Conservation (phyloP, 2,329 filamentous ascomycete species). For the Dryadomyces quercus-mongolicae region DNA sequence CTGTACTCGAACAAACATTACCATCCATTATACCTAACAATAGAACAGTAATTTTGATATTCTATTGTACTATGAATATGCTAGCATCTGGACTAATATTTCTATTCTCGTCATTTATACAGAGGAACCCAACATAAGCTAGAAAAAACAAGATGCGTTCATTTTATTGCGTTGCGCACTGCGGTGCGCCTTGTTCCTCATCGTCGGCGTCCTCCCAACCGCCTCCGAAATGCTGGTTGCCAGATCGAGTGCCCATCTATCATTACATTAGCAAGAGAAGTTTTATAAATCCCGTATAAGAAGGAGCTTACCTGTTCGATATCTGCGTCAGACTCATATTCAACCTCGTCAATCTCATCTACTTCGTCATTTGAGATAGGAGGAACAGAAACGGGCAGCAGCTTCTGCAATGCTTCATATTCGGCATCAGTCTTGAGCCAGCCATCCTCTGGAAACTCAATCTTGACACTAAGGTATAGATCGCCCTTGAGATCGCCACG, state of each 20-base stretch:
- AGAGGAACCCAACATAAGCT: too few relatives aligned
- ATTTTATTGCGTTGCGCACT: conserved; percentile 61
- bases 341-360: conserved; percentile 86
- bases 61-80: too few relatives aligned
- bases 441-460: conserved; percentile 78
- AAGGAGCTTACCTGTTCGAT: conserved; percentile 58
- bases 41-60: too few relatives aligned
- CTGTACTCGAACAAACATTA: too few relatives aligned
- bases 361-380: conserved; percentile 72
- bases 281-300: background rate
- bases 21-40: too few relatives aligned
- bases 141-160: too few relatives aligned
- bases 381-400: conserved; percentile 55
- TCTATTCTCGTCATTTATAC: too few relatives aligned
- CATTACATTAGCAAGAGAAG: conserved; percentile 5
- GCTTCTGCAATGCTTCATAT: conserved; percentile 57
- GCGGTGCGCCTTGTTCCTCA: conserved; percentile 51
- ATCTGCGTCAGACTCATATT: conserved; percentile 67
- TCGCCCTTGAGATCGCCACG: conserved; percentile 74
- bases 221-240: conserved; percentile 51
- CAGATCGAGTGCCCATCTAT: conserved; percentile 62
- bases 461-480: conserved; percentile 72
- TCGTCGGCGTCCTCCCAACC: conserved; percentile 60
- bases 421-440: conserved; percentile 66
- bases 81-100: too few relatives aligned